phyloP scores from a whole-genome alignment of 2,329 filamentous ascomycete genomes.

The Cercospora beticola region DNA sequence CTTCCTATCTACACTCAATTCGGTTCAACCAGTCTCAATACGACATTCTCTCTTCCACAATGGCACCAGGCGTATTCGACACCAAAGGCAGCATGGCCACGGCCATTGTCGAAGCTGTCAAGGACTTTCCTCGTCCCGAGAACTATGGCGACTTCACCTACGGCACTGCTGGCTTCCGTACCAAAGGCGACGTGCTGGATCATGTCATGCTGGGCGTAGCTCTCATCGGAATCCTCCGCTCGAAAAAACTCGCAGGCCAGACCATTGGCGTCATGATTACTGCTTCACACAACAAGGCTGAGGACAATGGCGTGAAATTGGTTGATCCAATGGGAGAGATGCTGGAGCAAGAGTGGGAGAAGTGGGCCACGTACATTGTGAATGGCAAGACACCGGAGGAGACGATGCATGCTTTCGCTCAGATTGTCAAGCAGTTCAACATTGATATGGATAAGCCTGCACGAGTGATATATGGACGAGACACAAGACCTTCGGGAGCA shows the following conservation, averaged over 20 bases:
- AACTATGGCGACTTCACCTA: constrained; percentile 51
- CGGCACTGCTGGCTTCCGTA: constrained; percentile 65
- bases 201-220: constrained; percentile 92
- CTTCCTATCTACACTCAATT: not conserved
- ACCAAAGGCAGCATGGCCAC: constrained; percentile 20
- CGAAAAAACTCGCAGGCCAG: constrained; percentile 83
- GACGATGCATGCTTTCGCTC: constrained; percentile 72
- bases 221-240: constrained; percentile 82
- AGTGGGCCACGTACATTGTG: constrained; percentile 81
- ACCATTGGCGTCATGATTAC: constrained; percentile 97
- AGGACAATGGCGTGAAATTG: constrained; percentile 91
- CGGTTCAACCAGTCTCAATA: not conserved
- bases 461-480: constrained; percentile 84
- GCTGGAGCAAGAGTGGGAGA: constrained; percentile 91
- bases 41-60: constrained; percentile 3
- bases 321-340: constrained; percentile 98
- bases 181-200: constrained; percentile 78
- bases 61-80: constrained; percentile 22
- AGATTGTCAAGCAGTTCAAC: constrained; percentile 72
- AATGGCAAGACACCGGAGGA: constrained; percentile 76
- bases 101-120: constrained; percentile 35
- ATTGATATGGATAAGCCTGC: constrained; percentile 68
- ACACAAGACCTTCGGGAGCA: constrained; percentile 89
- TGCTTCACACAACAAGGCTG: constrained; percentile 85
- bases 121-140: constrained; percentile 37